Evolutionary conservation across 495 filamentous ascomycete genomes (phyloP), one percentile per base, ranked within the genome.

Genomic region (Neurospora sp.): DNA sequence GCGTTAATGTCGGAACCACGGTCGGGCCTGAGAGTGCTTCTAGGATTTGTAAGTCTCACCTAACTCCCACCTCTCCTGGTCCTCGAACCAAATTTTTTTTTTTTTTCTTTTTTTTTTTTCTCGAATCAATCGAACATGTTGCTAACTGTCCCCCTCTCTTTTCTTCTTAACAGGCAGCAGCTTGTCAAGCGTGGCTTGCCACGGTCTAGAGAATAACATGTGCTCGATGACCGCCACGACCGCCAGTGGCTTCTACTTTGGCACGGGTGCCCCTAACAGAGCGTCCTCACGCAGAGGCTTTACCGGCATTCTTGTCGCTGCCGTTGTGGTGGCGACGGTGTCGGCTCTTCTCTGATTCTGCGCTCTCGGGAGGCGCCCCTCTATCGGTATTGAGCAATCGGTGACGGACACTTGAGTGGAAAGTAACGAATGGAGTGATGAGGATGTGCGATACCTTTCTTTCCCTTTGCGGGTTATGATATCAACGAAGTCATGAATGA

Each of bases 1-100:
- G 85, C 18, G 82, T 83, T 18, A 80, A 78, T 23, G 78, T 71
- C 42, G 78, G 76, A 23, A 62, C 74, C 6, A 81, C 76, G 8
- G 75, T 81, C 12, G 84, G 80, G 1, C 54, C 82, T 8, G 79
- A 85, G 8, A 85, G 85, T 44, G 91, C 91, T 9, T 86, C 85
- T 5, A 87, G 88, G 20, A 88, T 92, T 10, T 94, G 92, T 80
- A 87, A 48, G 79, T 42, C 14, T 31, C 4, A 31, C 31, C 31
- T 31, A 31, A 31, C 31, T 37, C 42, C 40, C 20, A 3, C 38
- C 66, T n/a, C 44, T 14, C 27, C 38, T 42, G 20, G 48, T 6
- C 48, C 20, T 54, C 11, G 20, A 2, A 54, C 48, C 11, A 39
- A 10, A 12, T 54, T 2, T 12, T 16, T 27, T n/a, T 31, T 37